Conservation (phyloP, 23 red algal species). For the Agarophyton chilense region DNA sequence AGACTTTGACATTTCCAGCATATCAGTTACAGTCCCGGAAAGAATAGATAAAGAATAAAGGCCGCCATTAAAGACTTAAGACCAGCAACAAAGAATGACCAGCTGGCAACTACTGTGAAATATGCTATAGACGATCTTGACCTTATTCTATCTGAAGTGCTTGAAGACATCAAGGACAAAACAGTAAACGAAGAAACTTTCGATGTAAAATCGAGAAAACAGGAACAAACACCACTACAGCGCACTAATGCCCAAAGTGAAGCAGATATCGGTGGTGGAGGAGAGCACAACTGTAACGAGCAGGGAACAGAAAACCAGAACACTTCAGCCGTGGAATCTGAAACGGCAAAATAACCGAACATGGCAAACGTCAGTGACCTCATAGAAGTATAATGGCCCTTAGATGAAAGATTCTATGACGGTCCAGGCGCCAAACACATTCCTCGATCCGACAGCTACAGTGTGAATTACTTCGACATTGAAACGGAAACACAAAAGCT, state of each 20-base stretch:
- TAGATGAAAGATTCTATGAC: neutral
- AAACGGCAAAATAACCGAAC: neutral
- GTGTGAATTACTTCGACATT: neutral
- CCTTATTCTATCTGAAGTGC: neutral
- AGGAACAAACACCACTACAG: neutral
- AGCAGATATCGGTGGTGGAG: too few species aligned
- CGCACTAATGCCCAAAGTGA: too few species aligned
- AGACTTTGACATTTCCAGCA: neutral
- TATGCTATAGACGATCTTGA: conserved; percentile 14
- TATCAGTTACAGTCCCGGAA: conserved; percentile 5
- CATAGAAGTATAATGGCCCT: neutral
- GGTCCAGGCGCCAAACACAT: neutral
- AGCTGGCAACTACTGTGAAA: conserved; percentile 15
- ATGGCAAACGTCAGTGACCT: neutral
- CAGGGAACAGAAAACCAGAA: too few species aligned
- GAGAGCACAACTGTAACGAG: too few species aligned
- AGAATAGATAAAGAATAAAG: neutral
- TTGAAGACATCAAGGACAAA: neutral
- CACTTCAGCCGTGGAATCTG: too few species aligned
- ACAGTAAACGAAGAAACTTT: too few species aligned
- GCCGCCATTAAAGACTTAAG: conserved; percentile 20
- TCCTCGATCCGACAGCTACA: neutral
- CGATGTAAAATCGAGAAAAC: too few species aligned
- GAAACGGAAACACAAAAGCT: neutral
- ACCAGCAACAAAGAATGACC: too few species aligned